Evolutionary conservation across 805 yeast species (phyloP).

Genomic region (Starmerella bombi): DNA sequence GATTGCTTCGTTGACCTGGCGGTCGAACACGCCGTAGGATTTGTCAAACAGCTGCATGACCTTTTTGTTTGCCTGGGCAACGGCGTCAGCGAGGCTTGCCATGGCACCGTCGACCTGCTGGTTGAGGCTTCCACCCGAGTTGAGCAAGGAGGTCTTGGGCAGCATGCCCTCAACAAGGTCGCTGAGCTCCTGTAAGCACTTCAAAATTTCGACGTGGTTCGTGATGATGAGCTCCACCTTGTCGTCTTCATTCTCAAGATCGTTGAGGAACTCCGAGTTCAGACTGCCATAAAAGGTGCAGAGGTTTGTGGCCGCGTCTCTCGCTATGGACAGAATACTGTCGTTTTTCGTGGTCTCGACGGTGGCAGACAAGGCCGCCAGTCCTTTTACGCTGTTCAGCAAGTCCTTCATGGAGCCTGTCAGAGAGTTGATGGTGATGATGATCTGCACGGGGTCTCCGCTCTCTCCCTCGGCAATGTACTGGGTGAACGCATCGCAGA

Average conservation of each 20-base stretch:
- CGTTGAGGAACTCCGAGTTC: conserved; percentile 39
- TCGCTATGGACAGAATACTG: conserved; percentile 38
- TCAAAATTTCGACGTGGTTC: conserved; percentile 63
- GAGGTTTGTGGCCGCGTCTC: conserved; percentile 46
- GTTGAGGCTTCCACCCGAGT: conserved; percentile 34
- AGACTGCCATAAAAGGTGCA: conserved; percentile 50
- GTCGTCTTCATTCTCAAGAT: conserved; percentile 35
- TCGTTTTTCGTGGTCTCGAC: conserved; percentile 35
- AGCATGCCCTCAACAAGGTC: conserved; percentile 45
- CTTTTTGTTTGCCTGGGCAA: conserved; percentile 50
- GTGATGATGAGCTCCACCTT: conserved; percentile 65
- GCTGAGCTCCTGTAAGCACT: conserved; percentile 46
- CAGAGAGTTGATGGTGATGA: conserved; percentile 49
- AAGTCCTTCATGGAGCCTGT: conserved; percentile 50
- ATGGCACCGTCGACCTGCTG: conserved; percentile 67
- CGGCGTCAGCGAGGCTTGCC: conserved; percentile 56
- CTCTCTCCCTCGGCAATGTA: conserved; percentile 66
- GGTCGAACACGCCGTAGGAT: conserved; percentile 36
- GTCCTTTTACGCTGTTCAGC: conserved; percentile 56
- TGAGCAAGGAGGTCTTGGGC: conserved; percentile 29
- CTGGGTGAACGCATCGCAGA: conserved; percentile 62
- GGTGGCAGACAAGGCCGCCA: conserved; percentile 42
- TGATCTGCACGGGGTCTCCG: conserved; percentile 43
- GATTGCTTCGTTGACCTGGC: conserved; percentile 63
- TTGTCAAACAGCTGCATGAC: conserved; percentile 39